Percentiles rank a stretch among this genome's conserved stretches.
Conservation (phyloP, 768 basidiomycete species). For the Tulasnella sp. region DNA sequence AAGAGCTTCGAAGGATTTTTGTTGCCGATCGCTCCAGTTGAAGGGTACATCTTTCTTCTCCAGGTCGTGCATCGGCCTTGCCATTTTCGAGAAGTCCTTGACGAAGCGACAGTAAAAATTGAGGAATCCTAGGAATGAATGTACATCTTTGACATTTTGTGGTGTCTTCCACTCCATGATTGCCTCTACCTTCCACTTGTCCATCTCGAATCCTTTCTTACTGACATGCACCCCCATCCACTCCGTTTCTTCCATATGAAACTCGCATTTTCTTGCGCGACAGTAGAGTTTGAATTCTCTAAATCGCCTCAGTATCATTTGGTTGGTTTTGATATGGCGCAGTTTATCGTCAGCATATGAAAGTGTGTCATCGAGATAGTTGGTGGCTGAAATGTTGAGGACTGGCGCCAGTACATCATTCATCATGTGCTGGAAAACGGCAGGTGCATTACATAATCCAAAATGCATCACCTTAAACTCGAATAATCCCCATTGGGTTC, state of each 20-base stretch:
- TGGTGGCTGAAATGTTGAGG: conserved; percentile 10
- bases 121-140: conserved; percentile 24
- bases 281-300: neutral
- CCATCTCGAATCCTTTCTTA: conserved; percentile 19
- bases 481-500: conserved; percentile 9
- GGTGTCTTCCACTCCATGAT: conserved; percentile 23
- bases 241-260: neutral
- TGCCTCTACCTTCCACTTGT: conserved; percentile 20
- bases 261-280: neutral
- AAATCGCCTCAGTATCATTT: conserved; percentile 7
- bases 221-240: conserved; percentile 1
- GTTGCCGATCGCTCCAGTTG: neutral
- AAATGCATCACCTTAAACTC: conserved; percentile 23
- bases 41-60: neutral
- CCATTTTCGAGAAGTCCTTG: conserved; percentile 18
- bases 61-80: neutral
- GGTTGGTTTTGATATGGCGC: conserved; percentile 1
- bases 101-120: conserved; percentile 27
- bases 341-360: conserved; percentile 7
- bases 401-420: conserved; percentile 18
- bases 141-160: conserved; percentile 18
- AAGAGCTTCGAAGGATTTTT: neutral
- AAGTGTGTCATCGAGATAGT: conserved; percentile 20
- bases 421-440: conserved; percentile 9
- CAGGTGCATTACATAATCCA: neutral